Percentiles rank a stretch among this genome's conserved stretches.
Conservation (phyloP, 176 grass and related monocot species). For the Triticum urartu region DNA sequence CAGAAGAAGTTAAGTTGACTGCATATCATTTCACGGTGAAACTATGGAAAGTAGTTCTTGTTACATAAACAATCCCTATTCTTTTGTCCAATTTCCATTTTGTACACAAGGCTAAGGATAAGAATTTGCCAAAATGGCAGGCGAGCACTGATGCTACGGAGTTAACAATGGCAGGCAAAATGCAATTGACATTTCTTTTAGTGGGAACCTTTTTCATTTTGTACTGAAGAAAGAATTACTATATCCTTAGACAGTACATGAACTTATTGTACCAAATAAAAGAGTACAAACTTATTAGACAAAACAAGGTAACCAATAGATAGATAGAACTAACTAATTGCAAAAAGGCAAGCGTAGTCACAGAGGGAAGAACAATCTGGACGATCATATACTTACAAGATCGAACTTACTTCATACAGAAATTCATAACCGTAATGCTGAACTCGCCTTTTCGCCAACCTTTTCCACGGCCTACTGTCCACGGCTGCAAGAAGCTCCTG, state of each 20-base stretch:
- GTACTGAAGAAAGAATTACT: not conserved
- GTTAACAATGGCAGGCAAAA: not conserved
- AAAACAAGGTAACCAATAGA: not conserved
- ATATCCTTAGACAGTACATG: not conserved
- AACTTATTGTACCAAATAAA: not conserved
- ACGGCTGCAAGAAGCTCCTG: conserved; percentile 82
- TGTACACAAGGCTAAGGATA: too few relatives aligned
- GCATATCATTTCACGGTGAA: not conserved
- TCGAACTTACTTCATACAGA: conserved; percentile 83
- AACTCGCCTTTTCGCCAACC: conserved; percentile 81
- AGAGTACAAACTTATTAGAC: not conserved
- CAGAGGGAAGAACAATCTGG: not conserved
- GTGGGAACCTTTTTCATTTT: not conserved
- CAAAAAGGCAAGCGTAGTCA: not conserved
- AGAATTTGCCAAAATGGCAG: not conserved
- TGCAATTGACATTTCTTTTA: not conserved
- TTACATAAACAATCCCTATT: too few relatives aligned
- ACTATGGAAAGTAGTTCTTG: not conserved
- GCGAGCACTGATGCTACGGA: not conserved
- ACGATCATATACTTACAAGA: conserved; percentile 29
- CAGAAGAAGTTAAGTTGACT: too few relatives aligned
- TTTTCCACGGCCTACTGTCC: conserved; percentile 66
- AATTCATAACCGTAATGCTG: conserved; percentile 99
- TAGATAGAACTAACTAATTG: not conserved
- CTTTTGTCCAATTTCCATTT: too few relatives aligned